Base-by-base conservation (phyloP, 495 filamentous ascomycete species). In the Podospora comata region DNA sequence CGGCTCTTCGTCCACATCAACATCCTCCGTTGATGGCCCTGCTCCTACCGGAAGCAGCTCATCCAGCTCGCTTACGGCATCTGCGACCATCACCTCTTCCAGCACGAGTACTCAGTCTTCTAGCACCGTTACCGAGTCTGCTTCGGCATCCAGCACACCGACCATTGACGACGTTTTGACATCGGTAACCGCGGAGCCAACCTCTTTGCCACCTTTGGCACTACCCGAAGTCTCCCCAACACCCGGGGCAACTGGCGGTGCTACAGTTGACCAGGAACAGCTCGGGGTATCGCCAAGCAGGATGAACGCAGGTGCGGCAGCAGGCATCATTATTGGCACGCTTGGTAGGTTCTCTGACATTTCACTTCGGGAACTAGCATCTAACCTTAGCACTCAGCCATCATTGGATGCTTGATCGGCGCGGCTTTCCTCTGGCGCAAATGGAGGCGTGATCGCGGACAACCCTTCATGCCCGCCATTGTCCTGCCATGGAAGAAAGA, bases 321-420 rank as follows among this genome's bases (percentile, higher is more conserved):
- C 66, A 0, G 73, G 73, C 0, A 72, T 74, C 39, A 66, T 71
- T 1, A 61, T 74, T 13, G 73, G 73, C 2, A 64, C 70, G 4
- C 34, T 74, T 4, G 68, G 73, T 74, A 69, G 13, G 70, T 59
- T 16, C 54, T 15, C 18, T 16, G 4, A 4, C 53, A 2, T 5
- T 13, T 3, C 16, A 2, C 4, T 15, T n/a, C 48, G 16, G 65
- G 67, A 67, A 61, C 13, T 30, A 28, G 27, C 18, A 44, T 48
- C 4, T 19, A 34, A 28, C 27, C 2, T 23, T n/a, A 16, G 27
- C 1, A 23, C 18, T 0, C 58, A 75, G 73, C 70, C 23, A 65
- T 65, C 1, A 65, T 69, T 26, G 71, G 63, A 34, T 34, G 73
- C 23, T 11, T 75, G 4, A 57, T 68, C 3, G 65, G 61, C n/a